Evolutionary conservation across 202 grass and related monocot genomes (phyloP).

Genomic region (Sporobolus alterniflorus): DNA sequence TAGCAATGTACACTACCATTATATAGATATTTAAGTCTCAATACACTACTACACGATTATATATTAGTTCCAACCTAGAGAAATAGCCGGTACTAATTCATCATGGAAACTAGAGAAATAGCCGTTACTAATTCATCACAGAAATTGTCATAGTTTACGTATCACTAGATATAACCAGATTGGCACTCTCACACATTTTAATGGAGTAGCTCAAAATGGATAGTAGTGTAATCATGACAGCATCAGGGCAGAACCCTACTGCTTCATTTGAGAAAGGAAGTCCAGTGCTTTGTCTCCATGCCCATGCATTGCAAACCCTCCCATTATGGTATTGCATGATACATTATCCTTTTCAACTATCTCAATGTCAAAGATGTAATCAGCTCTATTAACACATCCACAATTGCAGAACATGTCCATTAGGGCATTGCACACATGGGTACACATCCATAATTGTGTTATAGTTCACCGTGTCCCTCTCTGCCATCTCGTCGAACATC

Average conservation of each 20-base stretch:
- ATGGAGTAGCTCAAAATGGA: too few species aligned
- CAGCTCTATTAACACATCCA: conserved; percentile 57
- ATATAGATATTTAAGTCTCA: too few species aligned
- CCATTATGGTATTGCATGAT: conserved; percentile 80
- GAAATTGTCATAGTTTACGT: too few species aligned
- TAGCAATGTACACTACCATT: too few species aligned
- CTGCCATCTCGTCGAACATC: conserved; percentile 60
- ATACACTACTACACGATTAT: too few species aligned
- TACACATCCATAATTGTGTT: conserved; percentile 65
- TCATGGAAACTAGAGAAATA: too few species aligned
- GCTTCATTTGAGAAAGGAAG: conserved; percentile 71
- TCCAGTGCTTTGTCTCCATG: conserved; percentile 60
- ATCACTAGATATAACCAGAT: too few species aligned
- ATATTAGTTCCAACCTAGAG: too few species aligned
- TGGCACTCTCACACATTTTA: too few species aligned
- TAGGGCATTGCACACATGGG: conserved; percentile 71
- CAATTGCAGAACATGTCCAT: conserved; percentile 83
- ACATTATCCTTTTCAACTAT: conserved; percentile 55
- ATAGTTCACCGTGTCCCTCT: conserved; percentile 64
- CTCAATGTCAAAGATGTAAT: conserved; percentile 62
- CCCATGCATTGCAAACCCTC: conserved; percentile 80
- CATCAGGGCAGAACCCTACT: conserved; percentile 62
- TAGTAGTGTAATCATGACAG: too few species aligned
- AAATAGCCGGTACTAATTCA: too few species aligned
- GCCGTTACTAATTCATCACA: too few species aligned